Conservation (phyloP, 768 basidiomycete species). For the Termitomyces sp. region DNA sequence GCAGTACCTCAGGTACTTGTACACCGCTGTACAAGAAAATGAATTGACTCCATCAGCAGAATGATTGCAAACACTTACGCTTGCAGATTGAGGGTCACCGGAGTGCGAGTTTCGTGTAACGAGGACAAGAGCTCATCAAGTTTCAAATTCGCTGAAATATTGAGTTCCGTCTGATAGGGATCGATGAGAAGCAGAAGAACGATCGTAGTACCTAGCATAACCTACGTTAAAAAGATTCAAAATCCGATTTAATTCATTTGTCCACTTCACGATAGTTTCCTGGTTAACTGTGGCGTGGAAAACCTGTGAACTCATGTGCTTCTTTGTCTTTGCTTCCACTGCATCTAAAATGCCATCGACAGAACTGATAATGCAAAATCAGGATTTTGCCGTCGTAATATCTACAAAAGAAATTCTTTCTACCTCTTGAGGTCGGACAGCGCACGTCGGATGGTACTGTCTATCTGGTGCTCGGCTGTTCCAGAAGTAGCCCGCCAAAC, state of each 20-base stretch:
- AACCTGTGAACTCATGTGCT: background rate
- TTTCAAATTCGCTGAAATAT: constrained; percentile 8
- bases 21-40: background rate
- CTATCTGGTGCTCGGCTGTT: constrained; percentile 1
- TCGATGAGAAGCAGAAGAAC: background rate
- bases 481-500: constrained; percentile 8
- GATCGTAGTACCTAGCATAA: background rate
- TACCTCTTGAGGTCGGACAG: constrained; percentile 5
- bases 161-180: constrained; percentile 6
- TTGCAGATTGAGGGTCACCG: background rate
- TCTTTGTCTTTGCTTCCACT: constrained; percentile 1
- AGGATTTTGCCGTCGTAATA: background rate
- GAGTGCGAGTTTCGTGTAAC: constrained; percentile 4
- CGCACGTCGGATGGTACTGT: background rate
- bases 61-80: background rate
- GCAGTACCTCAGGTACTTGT: constrained; percentile 1
- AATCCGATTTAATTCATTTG: constrained; percentile 1
- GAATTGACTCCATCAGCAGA: background rate
- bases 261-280: constrained; percentile 7
- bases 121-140: constrained; percentile 5
- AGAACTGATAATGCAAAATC: background rate
- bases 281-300: constrained; percentile 8
- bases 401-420: background rate
- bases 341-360: background rate
- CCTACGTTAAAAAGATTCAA: constrained; percentile 9